Conservation (phyloP, 352 stramenopile species). For the Phytophthora litchii region DNA sequence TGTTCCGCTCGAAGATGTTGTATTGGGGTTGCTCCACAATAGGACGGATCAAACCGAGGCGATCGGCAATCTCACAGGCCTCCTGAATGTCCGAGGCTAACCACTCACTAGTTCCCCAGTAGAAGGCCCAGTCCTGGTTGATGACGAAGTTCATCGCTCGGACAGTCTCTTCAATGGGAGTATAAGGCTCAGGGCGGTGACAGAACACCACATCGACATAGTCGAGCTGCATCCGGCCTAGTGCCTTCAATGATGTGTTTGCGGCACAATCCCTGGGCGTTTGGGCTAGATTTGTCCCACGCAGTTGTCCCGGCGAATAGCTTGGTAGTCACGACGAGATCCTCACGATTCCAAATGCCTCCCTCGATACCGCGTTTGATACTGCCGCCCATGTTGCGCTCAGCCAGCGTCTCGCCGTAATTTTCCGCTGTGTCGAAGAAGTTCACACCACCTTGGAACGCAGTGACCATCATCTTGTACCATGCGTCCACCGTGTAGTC, state of each 20-base stretch:
- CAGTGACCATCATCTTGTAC: conserved; percentile 26
- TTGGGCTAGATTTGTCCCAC: conserved; percentile 8
- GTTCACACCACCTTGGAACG: conserved; percentile 44
- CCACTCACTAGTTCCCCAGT: conserved; percentile 10
- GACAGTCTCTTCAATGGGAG: conserved; percentile 36
- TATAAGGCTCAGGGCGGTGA: neutral
- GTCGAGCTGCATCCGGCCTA: conserved; percentile 4
- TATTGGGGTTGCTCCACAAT: conserved; percentile 11
- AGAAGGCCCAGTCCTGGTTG: conserved; percentile 29
- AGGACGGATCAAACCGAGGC: conserved; percentile 3
- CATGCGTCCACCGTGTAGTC: conserved; percentile 15
- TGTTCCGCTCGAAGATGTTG: conserved; percentile 13
- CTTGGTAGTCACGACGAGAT: conserved; percentile 64
- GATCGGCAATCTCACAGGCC: conserved; percentile 6
- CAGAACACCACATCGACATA: conserved; percentile 9
- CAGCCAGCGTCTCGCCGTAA: conserved; percentile 19
- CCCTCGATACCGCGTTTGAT: conserved; percentile 46
- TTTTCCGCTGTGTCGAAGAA: conserved; percentile 48
- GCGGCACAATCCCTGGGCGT: conserved; percentile 7
- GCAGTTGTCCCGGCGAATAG: conserved; percentile 41
- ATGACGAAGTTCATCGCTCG: conserved; percentile 31
- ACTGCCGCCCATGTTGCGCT: conserved; percentile 38
- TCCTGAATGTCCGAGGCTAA: conserved; percentile 3
- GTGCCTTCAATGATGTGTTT: conserved; percentile 7
- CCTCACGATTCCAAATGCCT: conserved; percentile 30